These are phyloP conservation scores for Eutypella sp. DNA, from an alignment of 2,329 filamentous ascomycete genomes.

Conservation along the genomic window DNA sequence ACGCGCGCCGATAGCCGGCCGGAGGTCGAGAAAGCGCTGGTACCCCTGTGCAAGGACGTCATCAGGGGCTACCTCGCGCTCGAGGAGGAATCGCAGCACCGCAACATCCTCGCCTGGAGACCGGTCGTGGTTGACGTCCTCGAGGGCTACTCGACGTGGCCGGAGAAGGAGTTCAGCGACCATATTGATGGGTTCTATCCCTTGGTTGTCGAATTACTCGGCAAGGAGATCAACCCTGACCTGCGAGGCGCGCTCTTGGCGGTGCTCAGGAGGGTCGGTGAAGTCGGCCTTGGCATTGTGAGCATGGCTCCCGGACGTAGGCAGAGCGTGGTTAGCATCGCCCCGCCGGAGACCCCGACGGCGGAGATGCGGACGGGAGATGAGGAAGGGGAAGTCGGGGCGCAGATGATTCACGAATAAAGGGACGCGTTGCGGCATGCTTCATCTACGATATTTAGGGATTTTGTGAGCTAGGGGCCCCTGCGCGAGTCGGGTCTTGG, in stretches of 20 bases:
- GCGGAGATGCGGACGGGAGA: slow-evolving; percentile 2
- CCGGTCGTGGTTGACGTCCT: slow-evolving; percentile 96
- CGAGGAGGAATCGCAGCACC: slow-evolving; percentile 93
- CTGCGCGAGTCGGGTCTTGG: too few species aligned
- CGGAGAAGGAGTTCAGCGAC: slow-evolving; percentile 69
- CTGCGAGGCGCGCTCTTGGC: slow-evolving; percentile 72
- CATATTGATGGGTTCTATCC: slow-evolving; percentile 84
- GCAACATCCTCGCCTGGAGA: slow-evolving; percentile 95
- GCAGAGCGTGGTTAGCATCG: slow-evolving; percentile 25
- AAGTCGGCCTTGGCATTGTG: slow-evolving; percentile 60
- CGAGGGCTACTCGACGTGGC: slow-evolving; percentile 86
- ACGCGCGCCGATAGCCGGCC: slow-evolving; percentile 74
- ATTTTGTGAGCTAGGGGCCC: too few species aligned
- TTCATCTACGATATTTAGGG: too few species aligned
- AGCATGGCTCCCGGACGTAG: slow-evolving; percentile 32
- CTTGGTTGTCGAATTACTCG: slow-evolving; percentile 74
- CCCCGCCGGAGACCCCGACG: slow-evolving; percentile 7
- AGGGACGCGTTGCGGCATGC: too few species aligned
- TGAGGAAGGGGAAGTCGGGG: not conserved
- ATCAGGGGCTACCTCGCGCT: slow-evolving; percentile 78
- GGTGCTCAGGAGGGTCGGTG: slow-evolving; percentile 76
- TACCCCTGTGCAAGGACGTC: slow-evolving; percentile 94
- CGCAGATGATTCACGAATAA: too few species aligned
- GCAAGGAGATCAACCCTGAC: slow-evolving; percentile 75
- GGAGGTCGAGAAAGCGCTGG: slow-evolving; percentile 85